phyloP scores from a whole-genome alignment of 2,329 filamentous ascomycete species.

The Curvularia verruculosa region DNA sequence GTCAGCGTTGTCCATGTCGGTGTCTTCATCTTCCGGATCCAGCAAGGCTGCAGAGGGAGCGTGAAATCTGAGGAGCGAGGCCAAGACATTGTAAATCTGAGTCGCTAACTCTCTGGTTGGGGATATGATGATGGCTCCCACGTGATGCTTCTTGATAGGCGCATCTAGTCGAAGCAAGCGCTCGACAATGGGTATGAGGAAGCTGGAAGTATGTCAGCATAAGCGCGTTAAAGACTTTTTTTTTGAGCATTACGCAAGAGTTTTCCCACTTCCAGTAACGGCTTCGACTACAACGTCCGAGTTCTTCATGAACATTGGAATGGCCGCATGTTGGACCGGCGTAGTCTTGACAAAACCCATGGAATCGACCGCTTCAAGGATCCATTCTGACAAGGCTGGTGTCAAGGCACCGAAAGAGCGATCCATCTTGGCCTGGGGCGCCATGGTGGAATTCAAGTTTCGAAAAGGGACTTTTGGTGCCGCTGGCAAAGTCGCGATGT shows the following conservation, averaged over 20 bases:
- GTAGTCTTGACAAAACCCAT: slow-evolving; percentile 91
- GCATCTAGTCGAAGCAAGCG: slow-evolving; percentile 80
- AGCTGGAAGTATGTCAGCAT: slow-evolving; percentile 49
- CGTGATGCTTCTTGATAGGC: slow-evolving; percentile 85
- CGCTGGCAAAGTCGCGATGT: slow-evolving; percentile 7
- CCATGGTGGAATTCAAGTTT: slow-evolving; percentile 30
- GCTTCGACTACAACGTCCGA: slow-evolving; percentile 92
- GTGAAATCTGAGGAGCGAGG: slow-evolving; percentile 82
- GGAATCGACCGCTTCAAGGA: slow-evolving; percentile 78
- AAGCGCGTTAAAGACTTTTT: not conserved
- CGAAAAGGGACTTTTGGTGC: slow-evolving; percentile 5
- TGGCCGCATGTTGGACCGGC: slow-evolving; percentile 90
- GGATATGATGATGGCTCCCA: slow-evolving; percentile 89
- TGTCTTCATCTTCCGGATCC: slow-evolving; percentile 57
- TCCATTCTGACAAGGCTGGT: slow-evolving; percentile 78
- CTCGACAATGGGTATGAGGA: slow-evolving; percentile 82
- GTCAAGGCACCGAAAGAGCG: slow-evolving; percentile 72
- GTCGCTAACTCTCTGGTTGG: slow-evolving; percentile 91
- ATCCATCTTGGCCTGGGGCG: slow-evolving; percentile 40
- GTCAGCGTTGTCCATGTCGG: slow-evolving; percentile 50
- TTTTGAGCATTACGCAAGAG: slow-evolving; percentile 30
- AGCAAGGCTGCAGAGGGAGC: slow-evolving; percentile 73
- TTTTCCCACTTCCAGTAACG: slow-evolving; percentile 47
- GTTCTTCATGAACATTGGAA: slow-evolving; percentile 85
- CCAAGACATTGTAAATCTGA: slow-evolving; percentile 84